Conservation (phyloP, 208 protist genomes). For the Leishmania mexicana region DNA sequence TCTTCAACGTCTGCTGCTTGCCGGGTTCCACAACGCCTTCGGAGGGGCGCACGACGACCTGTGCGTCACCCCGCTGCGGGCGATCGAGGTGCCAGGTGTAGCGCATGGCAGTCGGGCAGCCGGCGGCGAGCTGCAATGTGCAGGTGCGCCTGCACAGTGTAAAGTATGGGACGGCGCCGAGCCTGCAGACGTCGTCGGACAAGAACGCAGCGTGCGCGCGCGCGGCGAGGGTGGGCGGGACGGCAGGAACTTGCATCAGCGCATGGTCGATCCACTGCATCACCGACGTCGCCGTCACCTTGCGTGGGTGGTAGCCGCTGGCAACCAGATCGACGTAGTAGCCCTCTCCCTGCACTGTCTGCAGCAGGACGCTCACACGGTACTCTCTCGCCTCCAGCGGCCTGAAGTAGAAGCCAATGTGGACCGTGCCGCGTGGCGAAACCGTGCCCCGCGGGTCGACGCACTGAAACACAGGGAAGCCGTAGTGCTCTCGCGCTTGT, state of each 20-base stretch:
- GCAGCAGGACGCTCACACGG: constrained; percentile 63
- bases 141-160: constrained; percentile 78
- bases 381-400: constrained; percentile 87
- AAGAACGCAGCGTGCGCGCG: constrained; percentile 46
- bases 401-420: constrained; percentile 89
- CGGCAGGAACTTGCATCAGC: constrained; percentile 59
- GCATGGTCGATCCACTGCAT: constrained; percentile 40
- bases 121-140: constrained; percentile 41
- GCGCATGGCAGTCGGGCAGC: constrained; percentile 14
- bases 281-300: constrained; percentile 26
- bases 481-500: constrained; percentile 66
- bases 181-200: constrained; percentile 67
- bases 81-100: constrained; percentile 34
- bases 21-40: constrained; percentile 64
- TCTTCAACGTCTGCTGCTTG: constrained; percentile 36
- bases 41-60: constrained; percentile 44
- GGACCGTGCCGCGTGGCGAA: constrained; percentile 41
- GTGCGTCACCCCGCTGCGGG: constrained; percentile 60
- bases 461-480: constrained; percentile 90
- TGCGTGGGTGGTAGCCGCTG: constrained; percentile 81
- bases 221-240: constrained; percentile 30
- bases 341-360: constrained; percentile 56
- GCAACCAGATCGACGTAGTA: constrained; percentile 76
- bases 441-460: constrained; percentile 81
- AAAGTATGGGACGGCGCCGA: constrained; percentile 82